Evolutionary conservation across 768 basidiomycete genomes (phyloP).

Genomic region (Sporobolomyces roseus): DNA sequence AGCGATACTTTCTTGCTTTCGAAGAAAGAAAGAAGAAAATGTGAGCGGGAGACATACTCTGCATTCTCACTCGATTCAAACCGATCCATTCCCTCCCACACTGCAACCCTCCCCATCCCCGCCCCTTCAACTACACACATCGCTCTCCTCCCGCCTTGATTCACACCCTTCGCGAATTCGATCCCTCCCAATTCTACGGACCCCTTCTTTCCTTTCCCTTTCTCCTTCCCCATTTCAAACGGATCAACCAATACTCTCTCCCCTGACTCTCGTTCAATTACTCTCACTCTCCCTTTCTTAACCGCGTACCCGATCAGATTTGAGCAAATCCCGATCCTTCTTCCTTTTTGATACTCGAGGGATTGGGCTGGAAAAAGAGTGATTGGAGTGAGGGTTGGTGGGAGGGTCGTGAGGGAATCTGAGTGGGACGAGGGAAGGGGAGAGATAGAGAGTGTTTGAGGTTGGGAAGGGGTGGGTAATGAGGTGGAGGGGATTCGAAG

Average conservation of each 20-base stretch:
- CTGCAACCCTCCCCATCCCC: neutral
- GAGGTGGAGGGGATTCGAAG: neutral
- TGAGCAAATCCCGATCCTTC: neutral
- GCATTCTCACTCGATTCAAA: neutral
- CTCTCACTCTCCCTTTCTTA: conserved; percentile 5
- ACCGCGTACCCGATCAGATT: conserved; percentile 1
- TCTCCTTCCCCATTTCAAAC: neutral
- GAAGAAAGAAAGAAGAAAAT: no score
- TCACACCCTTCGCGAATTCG: no score
- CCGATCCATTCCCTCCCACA: neutral
- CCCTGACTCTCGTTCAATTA: conserved; percentile 34
- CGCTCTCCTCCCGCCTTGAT: neutral
- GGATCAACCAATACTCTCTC: conserved; percentile 19
- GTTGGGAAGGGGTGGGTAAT: neutral
- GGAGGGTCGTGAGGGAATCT: neutral
- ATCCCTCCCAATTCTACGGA: neutral
- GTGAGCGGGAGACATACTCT: neutral
- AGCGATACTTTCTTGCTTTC: neutral
- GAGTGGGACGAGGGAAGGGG: neutral
- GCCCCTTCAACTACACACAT: neutral
- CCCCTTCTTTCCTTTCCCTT: neutral
- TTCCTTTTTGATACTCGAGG: neutral
- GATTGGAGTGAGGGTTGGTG: neutral
- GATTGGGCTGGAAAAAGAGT: neutral
- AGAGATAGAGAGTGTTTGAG: neutral